These are phyloP conservation scores for Cercophora scortea DNA, from an alignment of 495 filamentous ascomycete species.

Conservation along the genomic window DNA sequence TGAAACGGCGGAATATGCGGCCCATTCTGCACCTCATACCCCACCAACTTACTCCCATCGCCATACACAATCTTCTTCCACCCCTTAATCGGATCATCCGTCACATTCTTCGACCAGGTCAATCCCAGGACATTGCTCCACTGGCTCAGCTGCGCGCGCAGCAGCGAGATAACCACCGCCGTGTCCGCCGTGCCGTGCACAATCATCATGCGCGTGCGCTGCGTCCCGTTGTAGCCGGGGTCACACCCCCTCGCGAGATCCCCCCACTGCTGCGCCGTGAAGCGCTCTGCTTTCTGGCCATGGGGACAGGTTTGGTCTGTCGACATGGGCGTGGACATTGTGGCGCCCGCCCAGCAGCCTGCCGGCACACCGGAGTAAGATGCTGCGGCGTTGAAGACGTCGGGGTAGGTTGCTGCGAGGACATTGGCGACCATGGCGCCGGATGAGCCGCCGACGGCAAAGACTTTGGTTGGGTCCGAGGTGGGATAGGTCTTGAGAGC, in stretches of 20 bases:
- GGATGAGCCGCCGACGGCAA: conserved; percentile 42
- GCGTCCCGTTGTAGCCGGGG: conserved; percentile 32
- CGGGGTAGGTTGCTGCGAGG: conserved; percentile 26
- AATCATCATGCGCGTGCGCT: conserved; percentile 39
- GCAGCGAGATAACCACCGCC: conserved; percentile 18
- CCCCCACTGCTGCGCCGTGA: conserved; percentile 33
- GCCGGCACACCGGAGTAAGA: conserved; percentile 28
- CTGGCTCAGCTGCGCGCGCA: conserved; percentile 36
- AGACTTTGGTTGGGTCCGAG: conserved; percentile 40
- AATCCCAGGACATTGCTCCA: conserved; percentile 41
- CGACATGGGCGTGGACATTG: background rate
- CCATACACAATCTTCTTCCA: conserved; percentile 15
- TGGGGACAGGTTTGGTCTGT: background rate
- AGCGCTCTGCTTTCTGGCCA: background rate
- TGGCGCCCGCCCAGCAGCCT: conserved; percentile 28
- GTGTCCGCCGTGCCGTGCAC: conserved; percentile 39
- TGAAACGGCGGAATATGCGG: conserved; percentile 13
- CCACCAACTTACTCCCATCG: conserved; percentile 7
- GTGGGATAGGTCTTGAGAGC: conserved; percentile 36
- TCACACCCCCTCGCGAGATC: conserved; percentile 31
- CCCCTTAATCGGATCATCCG: conserved; percentile 4
- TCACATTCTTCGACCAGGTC: conserved; percentile 21
- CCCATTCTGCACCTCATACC: conserved; percentile 10
- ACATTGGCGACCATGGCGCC: conserved; percentile 42
- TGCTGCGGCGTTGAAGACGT: conserved; percentile 30